Percentiles rank a stretch among this genome's conserved stretches.
These are phyloP conservation scores for Colletotrichum sp. DNA, from an alignment of 2,329 filamentous ascomycete species.

Conservation along the genomic window DNA sequence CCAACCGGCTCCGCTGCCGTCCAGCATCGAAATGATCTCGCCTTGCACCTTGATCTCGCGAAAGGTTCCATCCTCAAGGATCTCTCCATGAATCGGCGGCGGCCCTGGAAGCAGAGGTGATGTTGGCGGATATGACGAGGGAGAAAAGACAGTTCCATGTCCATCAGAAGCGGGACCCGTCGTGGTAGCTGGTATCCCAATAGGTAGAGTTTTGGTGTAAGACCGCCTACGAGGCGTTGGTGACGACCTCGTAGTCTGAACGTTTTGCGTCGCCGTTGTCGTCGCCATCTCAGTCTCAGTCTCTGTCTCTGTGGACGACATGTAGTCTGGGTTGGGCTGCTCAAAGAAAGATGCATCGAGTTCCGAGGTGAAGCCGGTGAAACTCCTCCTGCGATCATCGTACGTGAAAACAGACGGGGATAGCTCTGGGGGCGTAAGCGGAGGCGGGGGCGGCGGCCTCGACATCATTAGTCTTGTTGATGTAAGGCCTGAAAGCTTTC, in stretches of 20 bases:
- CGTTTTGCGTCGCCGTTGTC: constrained; percentile 24
- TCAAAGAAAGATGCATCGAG: constrained; percentile 48
- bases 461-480: constrained; percentile 28
- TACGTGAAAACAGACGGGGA: constrained; percentile 48
- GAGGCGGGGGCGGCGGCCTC: constrained; percentile 49
- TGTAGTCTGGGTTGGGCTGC: constrained; percentile 57
- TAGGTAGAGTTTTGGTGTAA: constrained; percentile 46
- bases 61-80: constrained; percentile 29
- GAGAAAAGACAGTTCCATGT: constrained; percentile 39
- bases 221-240: constrained; percentile 44
- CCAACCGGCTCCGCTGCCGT: constrained; percentile 56
- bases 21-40: constrained; percentile 54
- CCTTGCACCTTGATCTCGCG: constrained; percentile 50
- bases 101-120: constrained; percentile 54
- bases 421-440: constrained; percentile 53
- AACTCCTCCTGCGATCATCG: constrained; percentile 40
- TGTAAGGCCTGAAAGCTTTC: constrained; percentile 4
- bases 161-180: constrained; percentile 13
- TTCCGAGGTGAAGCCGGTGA: constrained; percentile 35
- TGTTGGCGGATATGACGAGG: constrained; percentile 55
- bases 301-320: constrained; percentile 34
- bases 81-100: constrained; percentile 37
- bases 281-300: constrained; percentile 17
- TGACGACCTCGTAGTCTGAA: constrained; percentile 27
- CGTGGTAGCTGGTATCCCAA: constrained; percentile 33